phyloP scores from a whole-genome alignment of 257 asterid genomes.

The Primulina tabacum region DNA sequence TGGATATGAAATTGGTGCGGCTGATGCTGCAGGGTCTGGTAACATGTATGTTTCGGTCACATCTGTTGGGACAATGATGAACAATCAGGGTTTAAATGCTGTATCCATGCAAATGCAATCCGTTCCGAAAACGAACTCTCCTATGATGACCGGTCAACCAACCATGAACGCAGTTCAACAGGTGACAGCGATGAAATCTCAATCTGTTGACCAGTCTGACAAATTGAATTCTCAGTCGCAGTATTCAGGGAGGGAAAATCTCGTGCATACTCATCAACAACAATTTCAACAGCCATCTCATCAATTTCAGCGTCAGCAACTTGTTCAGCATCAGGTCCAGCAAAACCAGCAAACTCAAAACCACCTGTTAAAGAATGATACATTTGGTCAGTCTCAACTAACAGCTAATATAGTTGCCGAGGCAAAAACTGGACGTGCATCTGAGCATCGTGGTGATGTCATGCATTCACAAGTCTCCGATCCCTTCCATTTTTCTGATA shows the following conservation, averaged over 20 bases:
- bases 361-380: constrained; percentile 56
- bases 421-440: constrained; percentile 51
- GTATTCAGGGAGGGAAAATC: constrained; percentile 55
- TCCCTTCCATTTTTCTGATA: constrained; percentile 59
- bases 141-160: constrained; percentile 48
- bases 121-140: constrained; percentile 46
- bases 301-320: constrained; percentile 65
- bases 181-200: constrained; percentile 44
- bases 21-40: constrained; percentile 67
- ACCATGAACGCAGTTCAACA: constrained; percentile 52
- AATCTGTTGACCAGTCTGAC: constrained; percentile 49
- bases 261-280: constrained; percentile 50
- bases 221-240: constrained; percentile 55
- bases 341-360: constrained; percentile 66
- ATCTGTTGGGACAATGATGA: constrained; percentile 50
- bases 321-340: constrained; percentile 58
- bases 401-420: constrained; percentile 46
- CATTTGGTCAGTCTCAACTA: constrained; percentile 55
- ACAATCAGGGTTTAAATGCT: constrained; percentile 52
- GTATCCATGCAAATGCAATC: constrained; percentile 62
- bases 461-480: constrained; percentile 53
- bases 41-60: constrained; percentile 51
- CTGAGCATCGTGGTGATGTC: constrained; percentile 42
- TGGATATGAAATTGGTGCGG: constrained; percentile 52
- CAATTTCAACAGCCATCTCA: constrained; percentile 54